Conservation (phyloP, 805 yeast genomes). For the Tetrapisispora nanseiensis region DNA sequence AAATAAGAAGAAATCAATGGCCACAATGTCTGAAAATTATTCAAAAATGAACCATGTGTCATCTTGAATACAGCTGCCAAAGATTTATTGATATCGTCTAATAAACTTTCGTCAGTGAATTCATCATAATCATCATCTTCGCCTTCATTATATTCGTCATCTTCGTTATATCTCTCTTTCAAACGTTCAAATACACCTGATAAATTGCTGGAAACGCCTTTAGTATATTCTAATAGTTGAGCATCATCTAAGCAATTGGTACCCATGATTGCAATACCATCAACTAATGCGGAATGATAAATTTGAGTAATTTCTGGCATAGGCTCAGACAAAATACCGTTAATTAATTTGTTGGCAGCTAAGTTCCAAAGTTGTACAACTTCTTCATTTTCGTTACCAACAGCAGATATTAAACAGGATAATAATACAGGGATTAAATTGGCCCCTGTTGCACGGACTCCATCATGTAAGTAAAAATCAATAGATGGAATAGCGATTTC, state of each 20-base stretch:
- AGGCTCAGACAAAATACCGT: slow-evolving; percentile 66
- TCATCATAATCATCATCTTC: slow-evolving; percentile 76
- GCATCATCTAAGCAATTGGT: slow-evolving; percentile 44
- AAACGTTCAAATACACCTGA: slow-evolving; percentile 63
- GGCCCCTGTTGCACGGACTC: slow-evolving; percentile 88
- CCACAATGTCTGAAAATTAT: slow-evolving; percentile 52
- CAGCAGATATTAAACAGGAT: slow-evolving; percentile 44
- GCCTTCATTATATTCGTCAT: slow-evolving; percentile 84
- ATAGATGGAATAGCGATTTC: slow-evolving; percentile 82
- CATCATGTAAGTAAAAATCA: slow-evolving; percentile 86
- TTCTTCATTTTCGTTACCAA: slow-evolving; percentile 44
- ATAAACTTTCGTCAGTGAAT: slow-evolving; percentile 77
- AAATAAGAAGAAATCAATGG: slow-evolving; percentile 53
- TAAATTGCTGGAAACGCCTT: slow-evolving; percentile 50
- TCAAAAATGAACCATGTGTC: slow-evolving; percentile 46
- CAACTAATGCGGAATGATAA: slow-evolving; percentile 62
- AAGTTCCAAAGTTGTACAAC: slow-evolving; percentile 63
- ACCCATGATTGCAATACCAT: slow-evolving; percentile 60
- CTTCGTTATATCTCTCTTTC: slow-evolving; percentile 59
- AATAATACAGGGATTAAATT: slow-evolving; percentile 71
- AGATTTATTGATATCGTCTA: slow-evolving; percentile 76
- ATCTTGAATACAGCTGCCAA: slow-evolving; percentile 61
- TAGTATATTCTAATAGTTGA: slow-evolving; percentile 48
- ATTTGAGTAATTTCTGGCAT: slow-evolving; percentile 73
- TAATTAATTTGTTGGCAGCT: slow-evolving; percentile 56